These are phyloP conservation scores for Elsinoe ampelina DNA, from an alignment of 2,329 filamentous ascomycete genomes.

Conservation along the genomic window DNA sequence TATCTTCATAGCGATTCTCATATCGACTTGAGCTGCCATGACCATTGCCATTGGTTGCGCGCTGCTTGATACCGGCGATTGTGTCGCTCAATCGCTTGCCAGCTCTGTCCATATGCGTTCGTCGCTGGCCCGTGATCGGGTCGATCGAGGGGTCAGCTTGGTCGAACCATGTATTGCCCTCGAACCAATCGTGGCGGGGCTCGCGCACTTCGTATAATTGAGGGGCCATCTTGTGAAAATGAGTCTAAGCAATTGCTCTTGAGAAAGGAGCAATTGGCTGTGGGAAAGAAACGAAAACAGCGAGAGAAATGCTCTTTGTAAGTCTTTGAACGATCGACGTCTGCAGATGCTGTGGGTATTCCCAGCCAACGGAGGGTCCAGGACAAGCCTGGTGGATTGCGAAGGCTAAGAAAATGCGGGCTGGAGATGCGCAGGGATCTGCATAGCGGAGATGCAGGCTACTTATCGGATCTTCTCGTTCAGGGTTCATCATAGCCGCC, in stretches of 20 bases:
- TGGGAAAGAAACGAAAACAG: neutral
- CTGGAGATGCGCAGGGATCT: constrained; percentile 12
- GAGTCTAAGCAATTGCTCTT: neutral
- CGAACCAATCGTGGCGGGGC: constrained; percentile 11
- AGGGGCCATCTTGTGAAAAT: constrained; percentile 2
- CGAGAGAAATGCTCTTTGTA: neutral
- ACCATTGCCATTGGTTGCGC: neutral
- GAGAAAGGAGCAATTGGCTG: neutral
- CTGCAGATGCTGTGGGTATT: neutral
- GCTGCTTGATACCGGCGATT: neutral
- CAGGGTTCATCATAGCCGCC: neutral
- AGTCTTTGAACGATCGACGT: neutral
- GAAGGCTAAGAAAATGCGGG: constrained; percentile 9
- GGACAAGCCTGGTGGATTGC: constrained; percentile 7
- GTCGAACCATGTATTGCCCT: constrained; percentile 13
- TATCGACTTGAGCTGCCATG: neutral
- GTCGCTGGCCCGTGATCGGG: neutral
- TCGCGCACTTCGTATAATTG: constrained; percentile 10
- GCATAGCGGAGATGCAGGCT: constrained; percentile 6
- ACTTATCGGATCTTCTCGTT: constrained; percentile 8
- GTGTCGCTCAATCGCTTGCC: constrained; percentile 10
- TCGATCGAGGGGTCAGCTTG: constrained; percentile 3
- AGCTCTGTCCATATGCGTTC: constrained; percentile 4
- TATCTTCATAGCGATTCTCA: neutral
- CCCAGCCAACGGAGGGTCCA: constrained; percentile 10